Conservation (phyloP, 768 basidiomycete species). For the Termitomyces sp. region DNA sequence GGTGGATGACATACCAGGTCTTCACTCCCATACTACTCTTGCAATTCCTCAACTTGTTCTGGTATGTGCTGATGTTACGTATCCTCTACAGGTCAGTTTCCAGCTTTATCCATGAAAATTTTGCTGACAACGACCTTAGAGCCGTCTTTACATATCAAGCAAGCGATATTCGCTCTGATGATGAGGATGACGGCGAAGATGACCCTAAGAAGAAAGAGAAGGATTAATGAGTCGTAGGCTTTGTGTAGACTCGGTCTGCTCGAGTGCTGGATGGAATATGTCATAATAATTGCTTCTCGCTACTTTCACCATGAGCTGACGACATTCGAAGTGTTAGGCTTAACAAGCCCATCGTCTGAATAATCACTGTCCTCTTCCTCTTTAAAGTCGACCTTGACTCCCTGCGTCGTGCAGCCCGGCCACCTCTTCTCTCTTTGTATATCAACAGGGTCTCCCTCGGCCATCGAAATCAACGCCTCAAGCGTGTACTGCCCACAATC, state of each 20-base stretch:
- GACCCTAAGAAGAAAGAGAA: not conserved
- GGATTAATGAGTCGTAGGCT: not conserved
- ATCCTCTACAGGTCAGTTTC: conserved; percentile 64
- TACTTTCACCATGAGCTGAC: conserved; percentile 10
- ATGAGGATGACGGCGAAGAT: not conserved
- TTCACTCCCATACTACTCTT: conserved; percentile 72
- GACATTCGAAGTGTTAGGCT: conserved; percentile 12
- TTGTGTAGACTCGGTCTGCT: not conserved
- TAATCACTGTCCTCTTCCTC: conserved; percentile 57
- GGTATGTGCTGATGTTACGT: conserved; percentile 84
- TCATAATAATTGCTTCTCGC: not conserved
- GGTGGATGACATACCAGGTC: conserved; percentile 84
- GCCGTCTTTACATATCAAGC: conserved; percentile 31
- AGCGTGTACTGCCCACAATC: conserved; percentile 59
- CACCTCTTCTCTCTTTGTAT: conserved; percentile 75
- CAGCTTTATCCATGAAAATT: not conserved
- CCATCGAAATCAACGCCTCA: conserved; percentile 64
- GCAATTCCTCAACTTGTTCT: conserved; percentile 86
- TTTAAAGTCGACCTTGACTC: conserved; percentile 54
- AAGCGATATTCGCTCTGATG: not conserved
- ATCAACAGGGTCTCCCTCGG: conserved; percentile 68
- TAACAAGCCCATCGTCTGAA: conserved; percentile 36
- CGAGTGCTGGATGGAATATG: not conserved
- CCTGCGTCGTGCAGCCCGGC: conserved; percentile 54
- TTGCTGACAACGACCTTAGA: conserved; percentile 31